phyloP scores from a whole-genome alignment of 164 flowering plant genomes.

The Umbilicus rupestris region DNA sequence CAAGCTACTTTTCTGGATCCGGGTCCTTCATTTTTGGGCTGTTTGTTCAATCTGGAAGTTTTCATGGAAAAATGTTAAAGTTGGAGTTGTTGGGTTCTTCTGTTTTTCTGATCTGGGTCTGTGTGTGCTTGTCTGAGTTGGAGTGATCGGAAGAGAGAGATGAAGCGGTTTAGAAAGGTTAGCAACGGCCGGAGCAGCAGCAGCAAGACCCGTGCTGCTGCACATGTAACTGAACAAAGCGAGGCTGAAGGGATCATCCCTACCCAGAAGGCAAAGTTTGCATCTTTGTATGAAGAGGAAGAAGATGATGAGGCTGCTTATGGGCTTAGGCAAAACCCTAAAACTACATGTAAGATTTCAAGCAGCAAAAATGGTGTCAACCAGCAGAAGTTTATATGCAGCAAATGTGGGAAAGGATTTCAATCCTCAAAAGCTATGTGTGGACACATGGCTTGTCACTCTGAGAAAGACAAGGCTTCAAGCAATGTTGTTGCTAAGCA shows the following conservation, averaged over 20 bases:
- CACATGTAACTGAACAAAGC: slow-evolving; percentile 13
- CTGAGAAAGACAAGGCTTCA: slow-evolving; percentile 30
- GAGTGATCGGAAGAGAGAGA: slow-evolving; percentile 9
- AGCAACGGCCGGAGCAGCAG: slow-evolving; percentile 22
- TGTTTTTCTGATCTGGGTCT: slow-evolving; percentile 5
- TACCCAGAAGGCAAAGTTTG: slow-evolving; percentile 5
- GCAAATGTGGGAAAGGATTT: slow-evolving; percentile 51
- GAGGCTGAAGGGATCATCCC: background rate
- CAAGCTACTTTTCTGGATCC: slow-evolving; percentile 6
- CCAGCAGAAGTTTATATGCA: background rate
- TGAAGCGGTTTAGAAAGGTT: slow-evolving; percentile 26
- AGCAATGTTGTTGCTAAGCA: slow-evolving; percentile 12
- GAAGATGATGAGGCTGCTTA: slow-evolving; percentile 1
- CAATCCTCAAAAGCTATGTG: slow-evolving; percentile 65
- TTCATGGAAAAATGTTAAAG: slow-evolving; percentile 5
- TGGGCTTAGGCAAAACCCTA: slow-evolving; percentile 13
- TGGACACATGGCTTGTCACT: slow-evolving; percentile 81
- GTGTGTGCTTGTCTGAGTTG: background rate
- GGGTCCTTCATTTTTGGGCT: slow-evolving; percentile 4
- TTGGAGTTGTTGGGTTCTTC: background rate
- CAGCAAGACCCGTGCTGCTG: slow-evolving; percentile 26
- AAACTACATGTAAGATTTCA: slow-evolving; percentile 2
- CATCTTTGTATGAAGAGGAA: slow-evolving; percentile 2
- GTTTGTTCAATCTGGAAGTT: background rate
- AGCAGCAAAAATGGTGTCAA: slow-evolving; percentile 7